Base-by-base conservation (phyloP, 2,329 filamentous ascomycete species). In the Fusarium dlaminii region DNA sequence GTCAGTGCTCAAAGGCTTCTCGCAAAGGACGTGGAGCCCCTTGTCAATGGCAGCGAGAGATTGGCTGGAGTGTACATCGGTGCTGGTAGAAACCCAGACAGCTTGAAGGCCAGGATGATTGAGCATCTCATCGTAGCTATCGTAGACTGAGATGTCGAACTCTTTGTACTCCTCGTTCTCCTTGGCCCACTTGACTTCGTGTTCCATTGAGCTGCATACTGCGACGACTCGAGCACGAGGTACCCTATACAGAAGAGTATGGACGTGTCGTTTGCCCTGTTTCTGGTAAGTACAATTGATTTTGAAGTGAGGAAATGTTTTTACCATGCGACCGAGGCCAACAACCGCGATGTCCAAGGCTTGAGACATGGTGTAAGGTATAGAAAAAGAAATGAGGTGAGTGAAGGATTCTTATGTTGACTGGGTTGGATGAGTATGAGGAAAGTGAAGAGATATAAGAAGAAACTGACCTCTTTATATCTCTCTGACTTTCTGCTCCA, bases 1-100 rank as follows among this genome's bases (percentile, higher is more conserved):
- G 1, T 71, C 43, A 11, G 73, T 75, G 12, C 73, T 75, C 37
- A 76, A 40, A 4, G 74, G 74, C 54, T 75, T 76, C 63, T 76
- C 74, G 7, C 74, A 76, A 9, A 76, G 58, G 4, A 75, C 68
- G 3, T 76, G 74, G 6, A 74, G 61, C 10, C 61, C 63, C 12
- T 74, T 70, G 1, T 36, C 51, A 6, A 76, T 72, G 0, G 70
- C 74, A 15, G 55, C 37, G 3, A 75, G 40, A 0, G 74, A 69
- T 39, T 75, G 70, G 2, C 63, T 70, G 4, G 74, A 68, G 15
- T 76, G 73, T 0, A 71, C 68, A 15, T 73, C 67, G 1, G 74
- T 75, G 15, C 67, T 73, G 22, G 73, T 74, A 3, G 74, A 73
- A 7, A 75, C 49, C 62, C 70, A 72, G 1, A 76, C 74, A 29